These are phyloP conservation scores for Byssothecium circinans DNA, from an alignment of 2,329 filamentous ascomycete genomes.

Conservation along the genomic window DNA sequence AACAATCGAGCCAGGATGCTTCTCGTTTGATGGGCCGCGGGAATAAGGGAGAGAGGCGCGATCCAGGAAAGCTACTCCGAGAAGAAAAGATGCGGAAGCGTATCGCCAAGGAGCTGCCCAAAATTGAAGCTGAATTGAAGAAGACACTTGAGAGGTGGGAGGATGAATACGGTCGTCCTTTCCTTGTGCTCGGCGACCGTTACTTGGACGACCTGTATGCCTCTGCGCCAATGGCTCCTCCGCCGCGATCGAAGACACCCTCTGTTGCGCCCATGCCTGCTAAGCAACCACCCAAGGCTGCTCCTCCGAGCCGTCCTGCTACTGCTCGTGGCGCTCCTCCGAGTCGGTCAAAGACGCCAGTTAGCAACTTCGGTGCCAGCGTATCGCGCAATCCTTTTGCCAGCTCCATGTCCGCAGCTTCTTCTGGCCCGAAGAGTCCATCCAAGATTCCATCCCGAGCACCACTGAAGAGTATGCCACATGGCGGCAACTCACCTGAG, in stretches of 20 bases:
- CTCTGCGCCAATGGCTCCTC: slow-evolving; percentile 59
- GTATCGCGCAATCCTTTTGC: slow-evolving; percentile 41
- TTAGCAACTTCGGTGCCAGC: slow-evolving; percentile 32
- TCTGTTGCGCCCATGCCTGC: slow-evolving; percentile 48
- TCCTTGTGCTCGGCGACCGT: slow-evolving; percentile 87
- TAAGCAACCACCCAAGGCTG: slow-evolving; percentile 37
- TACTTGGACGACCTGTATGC: slow-evolving; percentile 84
- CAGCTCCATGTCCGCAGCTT: slow-evolving; percentile 36
- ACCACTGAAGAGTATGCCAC: slow-evolving; percentile 68
- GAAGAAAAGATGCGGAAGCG: slow-evolving; percentile 99
- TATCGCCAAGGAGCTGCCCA: slow-evolving; percentile 93
- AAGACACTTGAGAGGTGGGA: slow-evolving; percentile 86
- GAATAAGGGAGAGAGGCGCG: slow-evolving; percentile 89
- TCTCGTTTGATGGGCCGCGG: slow-evolving; percentile 90
- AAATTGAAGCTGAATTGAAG: slow-evolving; percentile 80
- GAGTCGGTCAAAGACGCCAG: slow-evolving; percentile 49
- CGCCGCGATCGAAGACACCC: slow-evolving; percentile 74
- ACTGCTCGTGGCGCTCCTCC: slow-evolving; percentile 48
- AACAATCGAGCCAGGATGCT: slow-evolving; percentile 90
- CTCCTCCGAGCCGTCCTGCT: slow-evolving; percentile 36
- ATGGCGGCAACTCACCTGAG: slow-evolving; percentile 81
- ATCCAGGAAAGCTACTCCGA: slow-evolving; percentile 87
- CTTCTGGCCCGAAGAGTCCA: slow-evolving; percentile 54
- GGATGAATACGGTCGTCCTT: slow-evolving; percentile 89
- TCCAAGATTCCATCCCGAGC: slow-evolving; percentile 70